Percentiles rank a stretch among this genome's conserved stretches.
Conservation (phyloP, 1,139 yeast genomes). For the Yamadazyma oceani region DNA sequence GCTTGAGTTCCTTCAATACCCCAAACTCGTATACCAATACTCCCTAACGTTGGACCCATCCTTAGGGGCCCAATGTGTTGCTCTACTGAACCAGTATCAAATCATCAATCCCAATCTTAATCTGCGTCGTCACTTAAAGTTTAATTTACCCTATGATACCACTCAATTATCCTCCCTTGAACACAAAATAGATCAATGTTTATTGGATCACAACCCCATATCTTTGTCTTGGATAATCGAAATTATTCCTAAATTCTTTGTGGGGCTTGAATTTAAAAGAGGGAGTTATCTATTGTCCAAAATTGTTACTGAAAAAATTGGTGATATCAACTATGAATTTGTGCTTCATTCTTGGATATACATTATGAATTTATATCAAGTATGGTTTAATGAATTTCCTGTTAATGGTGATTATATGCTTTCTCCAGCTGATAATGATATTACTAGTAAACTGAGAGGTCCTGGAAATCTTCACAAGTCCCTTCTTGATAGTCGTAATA, state of each 20-base stretch:
- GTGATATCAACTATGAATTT: slow-evolving; percentile 1
- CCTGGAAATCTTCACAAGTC: not conserved
- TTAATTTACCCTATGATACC: not conserved
- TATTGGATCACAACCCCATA: slow-evolving; percentile 8
- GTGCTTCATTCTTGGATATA: slow-evolving; percentile 10
- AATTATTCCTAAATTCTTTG: slow-evolving; percentile 12
- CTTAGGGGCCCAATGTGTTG: not conserved
- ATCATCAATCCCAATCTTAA: slow-evolving; percentile 1
- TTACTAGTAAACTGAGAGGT: not conserved
- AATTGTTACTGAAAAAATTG: slow-evolving; percentile 1
- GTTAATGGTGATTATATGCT: not conserved
- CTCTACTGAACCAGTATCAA: slow-evolving; percentile 3
- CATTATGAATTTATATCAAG: slow-evolving; percentile 12
- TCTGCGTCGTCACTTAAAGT: not conserved
- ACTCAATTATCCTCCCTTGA: slow-evolving; percentile 5
- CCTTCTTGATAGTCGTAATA: not conserved
- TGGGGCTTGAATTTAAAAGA: slow-evolving; percentile 11
- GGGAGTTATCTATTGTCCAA: slow-evolving; percentile 6
- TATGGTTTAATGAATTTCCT: slow-evolving; percentile 11
- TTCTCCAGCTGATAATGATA: not conserved
- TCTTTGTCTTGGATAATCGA: slow-evolving; percentile 1
- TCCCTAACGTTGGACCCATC: slow-evolving; percentile 6
- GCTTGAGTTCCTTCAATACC: slow-evolving; percentile 14
- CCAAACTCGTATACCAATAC: slow-evolving; percentile 13
- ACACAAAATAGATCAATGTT: slow-evolving; percentile 5